Percentiles rank a stretch among this genome's conserved stretches.
Evolutionary conservation across 768 basidiomycete species (phyloP).

Genomic region (Suillus clintonianus): DNA sequence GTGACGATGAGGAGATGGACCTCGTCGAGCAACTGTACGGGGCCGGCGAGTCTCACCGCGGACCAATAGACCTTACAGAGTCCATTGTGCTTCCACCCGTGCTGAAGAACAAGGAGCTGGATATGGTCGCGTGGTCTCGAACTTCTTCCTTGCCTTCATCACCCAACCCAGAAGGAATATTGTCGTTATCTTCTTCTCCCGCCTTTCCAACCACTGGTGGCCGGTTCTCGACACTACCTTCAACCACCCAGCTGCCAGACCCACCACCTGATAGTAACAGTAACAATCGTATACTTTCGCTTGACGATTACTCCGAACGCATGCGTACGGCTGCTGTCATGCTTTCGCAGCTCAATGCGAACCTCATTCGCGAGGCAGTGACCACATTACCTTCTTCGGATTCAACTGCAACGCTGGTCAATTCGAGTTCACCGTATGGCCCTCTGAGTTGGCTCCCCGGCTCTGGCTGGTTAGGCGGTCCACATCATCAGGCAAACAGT

Average conservation of each 20-base stretch:
- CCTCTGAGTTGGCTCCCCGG: slow-evolving; percentile 55
- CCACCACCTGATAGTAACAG: slow-evolving; percentile 6
- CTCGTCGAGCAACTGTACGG: slow-evolving; percentile 96
- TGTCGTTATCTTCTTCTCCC: slow-evolving; percentile 15
- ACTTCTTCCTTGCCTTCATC: slow-evolving; percentile 51
- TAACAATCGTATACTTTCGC: slow-evolving; percentile 48
- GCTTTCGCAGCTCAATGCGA: slow-evolving; percentile 94
- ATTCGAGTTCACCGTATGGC: slow-evolving; percentile 22
- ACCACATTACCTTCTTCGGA: slow-evolving; percentile 22
- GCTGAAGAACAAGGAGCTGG: slow-evolving; percentile 88
- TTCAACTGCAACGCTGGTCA: slow-evolving; percentile 5
- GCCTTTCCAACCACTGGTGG: slow-evolving; percentile 3
- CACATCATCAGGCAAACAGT: slow-evolving; percentile 19
- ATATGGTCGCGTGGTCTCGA: slow-evolving; percentile 81
- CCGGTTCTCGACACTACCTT: slow-evolving; percentile 6
- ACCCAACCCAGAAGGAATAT: slow-evolving; percentile 40
- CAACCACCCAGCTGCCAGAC: slow-evolving; percentile 6
- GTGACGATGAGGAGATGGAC: slow-evolving; percentile 88
- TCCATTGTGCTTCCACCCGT: slow-evolving; percentile 79
- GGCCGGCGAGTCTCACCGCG: slow-evolving; percentile 67
- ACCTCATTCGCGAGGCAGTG: slow-evolving; percentile 58
- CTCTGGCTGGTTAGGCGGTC: slow-evolving; percentile 49
- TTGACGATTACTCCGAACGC: slow-evolving; percentile 97
- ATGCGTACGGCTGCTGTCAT: slow-evolving; percentile 99
- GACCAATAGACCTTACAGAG: slow-evolving; percentile 78